Conservation (phyloP, 805 yeast genomes). For the Tetrapisispora namnaoensis region DNA sequence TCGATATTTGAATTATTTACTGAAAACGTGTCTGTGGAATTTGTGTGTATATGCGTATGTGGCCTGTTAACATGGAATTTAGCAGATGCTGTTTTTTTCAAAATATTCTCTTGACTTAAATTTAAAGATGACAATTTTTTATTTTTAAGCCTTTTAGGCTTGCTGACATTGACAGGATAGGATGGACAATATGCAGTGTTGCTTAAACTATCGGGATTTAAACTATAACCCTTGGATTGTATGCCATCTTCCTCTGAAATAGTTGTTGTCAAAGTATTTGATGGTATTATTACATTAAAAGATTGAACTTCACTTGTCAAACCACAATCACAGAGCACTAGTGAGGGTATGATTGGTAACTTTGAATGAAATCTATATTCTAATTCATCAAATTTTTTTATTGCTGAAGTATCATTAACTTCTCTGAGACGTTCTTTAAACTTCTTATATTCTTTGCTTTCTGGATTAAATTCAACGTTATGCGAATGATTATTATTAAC, state of each 20-base stretch:
- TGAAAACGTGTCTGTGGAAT: neutral
- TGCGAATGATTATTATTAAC: conserved; percentile 55
- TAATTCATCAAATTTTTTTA: conserved; percentile 29
- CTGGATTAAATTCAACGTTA: conserved; percentile 30
- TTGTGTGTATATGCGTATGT: conserved; percentile 1
- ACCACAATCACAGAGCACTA: conserved; percentile 32
- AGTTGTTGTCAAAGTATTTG: neutral
- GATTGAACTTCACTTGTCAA: conserved; percentile 29
- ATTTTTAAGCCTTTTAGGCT: conserved; percentile 8
- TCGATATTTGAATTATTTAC: neutral
- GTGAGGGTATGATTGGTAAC: conserved; percentile 24
- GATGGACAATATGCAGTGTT: neutral
- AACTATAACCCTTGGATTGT: neutral
- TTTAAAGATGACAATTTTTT: conserved; percentile 3
- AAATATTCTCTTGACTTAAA: conserved; percentile 7
- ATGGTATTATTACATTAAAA: conserved; percentile 28
- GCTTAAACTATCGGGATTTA: neutral
- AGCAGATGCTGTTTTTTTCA: conserved; percentile 13
- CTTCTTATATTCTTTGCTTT: conserved; percentile 28
- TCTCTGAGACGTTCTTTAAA: conserved; percentile 24
- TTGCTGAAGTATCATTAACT: conserved; percentile 24
- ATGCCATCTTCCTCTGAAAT: neutral
- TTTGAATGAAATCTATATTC: conserved; percentile 27
- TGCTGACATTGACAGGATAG: conserved; percentile 4
- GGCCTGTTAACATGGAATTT: conserved; percentile 8